Conservation (phyloP, 176 grass and related monocot genomes). For the Musa beccarii region DNA sequence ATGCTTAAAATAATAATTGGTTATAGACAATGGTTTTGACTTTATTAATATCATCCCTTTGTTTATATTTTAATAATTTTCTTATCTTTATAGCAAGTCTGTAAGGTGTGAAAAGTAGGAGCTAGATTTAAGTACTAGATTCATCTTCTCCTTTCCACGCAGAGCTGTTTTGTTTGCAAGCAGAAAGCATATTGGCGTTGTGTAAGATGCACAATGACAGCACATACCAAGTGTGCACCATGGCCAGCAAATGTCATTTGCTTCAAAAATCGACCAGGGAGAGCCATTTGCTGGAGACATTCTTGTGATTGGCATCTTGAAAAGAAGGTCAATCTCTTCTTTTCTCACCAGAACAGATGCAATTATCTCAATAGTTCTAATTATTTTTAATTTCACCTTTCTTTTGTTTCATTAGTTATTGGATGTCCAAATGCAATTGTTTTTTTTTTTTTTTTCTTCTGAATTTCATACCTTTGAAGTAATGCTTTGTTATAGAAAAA, state of each 20-base stretch:
- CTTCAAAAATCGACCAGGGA: conserved; percentile 11
- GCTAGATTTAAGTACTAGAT: neutral
- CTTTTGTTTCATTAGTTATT: neutral
- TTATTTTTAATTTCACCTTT: neutral
- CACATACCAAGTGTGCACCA: conserved; percentile 23
- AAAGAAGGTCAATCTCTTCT: conserved; percentile 26
- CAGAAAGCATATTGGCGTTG: conserved; percentile 24
- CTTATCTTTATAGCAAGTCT: neutral
- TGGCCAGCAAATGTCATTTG: conserved; percentile 9
- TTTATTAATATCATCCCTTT: neutral
- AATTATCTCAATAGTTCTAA: conserved; percentile 2
- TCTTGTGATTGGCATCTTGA: conserved; percentile 19
- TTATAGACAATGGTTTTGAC: neutral
- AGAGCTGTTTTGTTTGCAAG: conserved; percentile 26
- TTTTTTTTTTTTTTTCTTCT: neutral
- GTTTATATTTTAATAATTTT: neutral
- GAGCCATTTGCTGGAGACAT: conserved; percentile 25
- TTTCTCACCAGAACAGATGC: conserved; percentile 14
- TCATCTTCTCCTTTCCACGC: neutral
- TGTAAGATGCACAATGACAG: conserved; percentile 13
- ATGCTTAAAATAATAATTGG: neutral
- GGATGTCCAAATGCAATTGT: neutral
- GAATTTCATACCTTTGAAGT: neutral
- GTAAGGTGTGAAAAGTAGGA: neutral
- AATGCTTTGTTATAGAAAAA: neutral